A percentile compares a stretch with the other conserved stretches of the same genome.
Conservation (phyloP, 2,329 filamentous ascomycete species). For the Amphichorda felina region DNA sequence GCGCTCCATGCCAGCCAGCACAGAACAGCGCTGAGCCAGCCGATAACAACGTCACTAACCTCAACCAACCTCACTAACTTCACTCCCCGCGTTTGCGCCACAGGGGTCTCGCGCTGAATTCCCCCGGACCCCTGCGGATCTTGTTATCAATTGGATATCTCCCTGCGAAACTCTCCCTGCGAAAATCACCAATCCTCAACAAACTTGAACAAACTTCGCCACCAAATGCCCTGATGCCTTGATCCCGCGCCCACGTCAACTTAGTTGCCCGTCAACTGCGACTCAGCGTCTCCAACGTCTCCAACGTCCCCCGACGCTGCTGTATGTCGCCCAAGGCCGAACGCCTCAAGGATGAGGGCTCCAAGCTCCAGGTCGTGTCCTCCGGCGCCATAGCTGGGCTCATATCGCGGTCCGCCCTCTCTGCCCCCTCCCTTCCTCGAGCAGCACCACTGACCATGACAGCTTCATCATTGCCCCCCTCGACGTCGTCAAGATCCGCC, state of each 20-base stretch:
- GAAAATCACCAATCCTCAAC: too few relatives aligned
- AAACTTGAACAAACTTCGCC: too few relatives aligned
- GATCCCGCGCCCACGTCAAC: too few relatives aligned
- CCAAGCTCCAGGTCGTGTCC: slow-evolving; percentile 40
- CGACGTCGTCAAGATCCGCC: slow-evolving; percentile 95
- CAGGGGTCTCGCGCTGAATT: too few relatives aligned
- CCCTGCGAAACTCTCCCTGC: neutral
- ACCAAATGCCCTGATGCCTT: too few relatives aligned
- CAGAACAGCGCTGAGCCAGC: neutral
- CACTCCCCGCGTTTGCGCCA: too few relatives aligned
- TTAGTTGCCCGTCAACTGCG: too few relatives aligned
- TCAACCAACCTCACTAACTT: too few relatives aligned
- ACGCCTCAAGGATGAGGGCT: slow-evolving; percentile 50
- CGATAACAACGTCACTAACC: too few relatives aligned
- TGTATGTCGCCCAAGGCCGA: slow-evolving; percentile 23
- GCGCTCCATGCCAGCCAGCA: neutral
- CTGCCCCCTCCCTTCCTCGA: neutral
- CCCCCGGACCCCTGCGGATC: neutral
- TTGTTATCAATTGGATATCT: neutral
- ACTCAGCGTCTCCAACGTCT: too few relatives aligned
- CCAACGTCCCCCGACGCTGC: neutral
- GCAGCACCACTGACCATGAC: neutral
- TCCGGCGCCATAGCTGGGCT: slow-evolving; percentile 62
- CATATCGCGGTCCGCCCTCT: slow-evolving; percentile 58
- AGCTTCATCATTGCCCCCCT: slow-evolving; percentile 91